These are phyloP conservation scores for Cornus kousa DNA, from an alignment of 148 eudicot genomes.

Conservation along the genomic window DNA sequence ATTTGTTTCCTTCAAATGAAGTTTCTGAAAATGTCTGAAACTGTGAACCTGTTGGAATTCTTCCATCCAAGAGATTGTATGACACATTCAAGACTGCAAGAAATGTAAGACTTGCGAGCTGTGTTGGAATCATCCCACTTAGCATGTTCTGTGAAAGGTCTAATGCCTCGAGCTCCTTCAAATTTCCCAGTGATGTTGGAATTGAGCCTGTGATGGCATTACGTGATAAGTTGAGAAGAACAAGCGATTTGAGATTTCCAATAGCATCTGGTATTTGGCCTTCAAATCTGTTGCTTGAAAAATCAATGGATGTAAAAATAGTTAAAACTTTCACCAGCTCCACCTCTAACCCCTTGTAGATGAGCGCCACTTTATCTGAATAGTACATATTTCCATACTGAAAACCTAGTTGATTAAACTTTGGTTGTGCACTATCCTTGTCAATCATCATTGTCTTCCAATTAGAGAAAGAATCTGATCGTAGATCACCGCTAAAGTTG, in stretches of 20 bases:
- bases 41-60: slow-evolving; percentile 12
- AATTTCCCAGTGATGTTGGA: not conserved
- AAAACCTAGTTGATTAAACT: not conserved
- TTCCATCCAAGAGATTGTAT: slow-evolving; percentile 15
- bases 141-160: too few relatives aligned
- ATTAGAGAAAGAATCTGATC: too few relatives aligned
- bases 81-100: slow-evolving; percentile 23
- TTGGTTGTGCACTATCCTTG: not conserved
- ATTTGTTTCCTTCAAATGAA: not conserved
- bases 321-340: too few relatives aligned
- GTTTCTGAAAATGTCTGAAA: too few relatives aligned
- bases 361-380: slow-evolving; percentile 17
- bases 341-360: slow-evolving; percentile 15
- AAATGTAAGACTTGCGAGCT: slow-evolving; percentile 16
- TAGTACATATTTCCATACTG: not conserved
- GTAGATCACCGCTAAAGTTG: too few relatives aligned
- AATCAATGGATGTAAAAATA: too few relatives aligned
- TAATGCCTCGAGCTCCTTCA: too few relatives aligned
- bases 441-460: too few relatives aligned
- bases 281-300: too few relatives aligned
- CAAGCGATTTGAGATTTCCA: not conserved
- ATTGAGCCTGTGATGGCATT: slow-evolving; percentile 14
- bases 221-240: slow-evolving; percentile 20
- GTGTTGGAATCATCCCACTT: too few relatives aligned
- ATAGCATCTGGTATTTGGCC: slow-evolving; percentile 19